A percentile compares a stretch with the other conserved stretches of the same genome.
phyloP scores from a whole-genome alignment of 2,329 filamentous ascomycete species.

The Dothidotthia symphoricarpi region DNA sequence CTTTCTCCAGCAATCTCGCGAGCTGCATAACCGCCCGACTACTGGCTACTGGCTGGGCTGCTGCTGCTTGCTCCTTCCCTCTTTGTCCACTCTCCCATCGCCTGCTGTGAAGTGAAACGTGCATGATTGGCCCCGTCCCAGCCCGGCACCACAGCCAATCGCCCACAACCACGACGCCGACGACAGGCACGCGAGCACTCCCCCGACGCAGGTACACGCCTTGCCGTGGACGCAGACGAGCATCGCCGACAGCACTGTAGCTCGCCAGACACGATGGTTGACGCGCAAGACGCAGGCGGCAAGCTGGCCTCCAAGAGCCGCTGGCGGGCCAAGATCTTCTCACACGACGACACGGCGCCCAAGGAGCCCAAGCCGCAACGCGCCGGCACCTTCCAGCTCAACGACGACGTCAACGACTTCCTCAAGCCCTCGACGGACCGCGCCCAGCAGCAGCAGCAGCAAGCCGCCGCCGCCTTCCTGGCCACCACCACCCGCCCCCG shows the following conservation, averaged over 20 bases:
- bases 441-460: constrained; percentile 32
- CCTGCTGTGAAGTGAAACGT: too few relatives aligned
- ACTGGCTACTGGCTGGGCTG: too few relatives aligned
- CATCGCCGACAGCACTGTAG: background rate
- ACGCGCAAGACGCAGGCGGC: constrained; percentile 27
- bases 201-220: too few relatives aligned
- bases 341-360: constrained; percentile 37
- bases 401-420: constrained; percentile 58
- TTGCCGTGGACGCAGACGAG: background rate
- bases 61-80: too few relatives aligned
- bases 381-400: constrained; percentile 30
- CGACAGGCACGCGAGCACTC: too few relatives aligned
- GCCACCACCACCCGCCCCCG: constrained; percentile 34
- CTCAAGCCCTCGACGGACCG: constrained; percentile 54
- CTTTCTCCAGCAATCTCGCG: too few relatives aligned
- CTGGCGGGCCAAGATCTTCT: constrained; percentile 54
- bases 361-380: constrained; percentile 29
- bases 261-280: constrained; percentile 30
- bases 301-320: constrained; percentile 45
- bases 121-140: too few relatives aligned
- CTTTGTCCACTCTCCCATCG: too few relatives aligned
- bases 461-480: constrained; percentile 31
- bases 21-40: too few relatives aligned
- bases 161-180: background rate
- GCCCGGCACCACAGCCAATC: too few relatives aligned